Conservation (phyloP, 495 filamentous ascomycete genomes). For the Aspergillus nidulans region DNA sequence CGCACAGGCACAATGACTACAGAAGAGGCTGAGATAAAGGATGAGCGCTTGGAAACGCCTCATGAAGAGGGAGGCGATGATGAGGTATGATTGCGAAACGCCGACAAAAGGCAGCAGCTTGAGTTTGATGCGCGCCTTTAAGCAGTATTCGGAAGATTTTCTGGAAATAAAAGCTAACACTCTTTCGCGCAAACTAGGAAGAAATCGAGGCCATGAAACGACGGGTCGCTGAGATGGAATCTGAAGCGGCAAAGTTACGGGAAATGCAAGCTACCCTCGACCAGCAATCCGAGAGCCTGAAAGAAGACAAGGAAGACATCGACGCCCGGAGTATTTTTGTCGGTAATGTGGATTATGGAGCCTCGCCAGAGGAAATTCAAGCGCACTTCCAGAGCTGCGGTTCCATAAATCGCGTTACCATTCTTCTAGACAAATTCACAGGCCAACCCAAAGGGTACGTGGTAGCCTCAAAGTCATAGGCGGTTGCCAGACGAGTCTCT, state of each 20-base stretch:
- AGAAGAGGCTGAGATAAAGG: conserved; percentile 37
- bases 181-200: conserved; percentile 49
- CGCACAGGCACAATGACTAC: conserved; percentile 29
- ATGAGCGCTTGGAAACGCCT: conserved; percentile 33
- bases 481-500: neutral
- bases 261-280: conserved; percentile 95
- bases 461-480: neutral
- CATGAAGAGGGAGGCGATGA: conserved; percentile 42
- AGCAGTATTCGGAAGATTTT: neutral
- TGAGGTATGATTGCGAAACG: conserved; percentile 31
- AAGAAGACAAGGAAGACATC: conserved; percentile 93
- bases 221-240: conserved; percentile 98
- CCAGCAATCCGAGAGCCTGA: conserved; percentile 72
- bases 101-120: neutral
- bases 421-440: conserved; percentile 95
- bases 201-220: conserved; percentile 98
- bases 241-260: conserved; percentile 88
- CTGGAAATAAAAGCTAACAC: neutral
- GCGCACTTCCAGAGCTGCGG: conserved; percentile 98
- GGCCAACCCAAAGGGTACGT: conserved; percentile 96
- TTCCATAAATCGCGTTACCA: conserved; percentile 96
- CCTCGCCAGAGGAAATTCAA: conserved; percentile 97
- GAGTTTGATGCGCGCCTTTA: neutral
- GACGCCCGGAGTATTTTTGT: conserved; percentile 97
- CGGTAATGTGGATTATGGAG: conserved; percentile 97